phyloP scores from a whole-genome alignment of 2,329 filamentous ascomycete genomes.

The Exophiala dermatitidis region DNA sequence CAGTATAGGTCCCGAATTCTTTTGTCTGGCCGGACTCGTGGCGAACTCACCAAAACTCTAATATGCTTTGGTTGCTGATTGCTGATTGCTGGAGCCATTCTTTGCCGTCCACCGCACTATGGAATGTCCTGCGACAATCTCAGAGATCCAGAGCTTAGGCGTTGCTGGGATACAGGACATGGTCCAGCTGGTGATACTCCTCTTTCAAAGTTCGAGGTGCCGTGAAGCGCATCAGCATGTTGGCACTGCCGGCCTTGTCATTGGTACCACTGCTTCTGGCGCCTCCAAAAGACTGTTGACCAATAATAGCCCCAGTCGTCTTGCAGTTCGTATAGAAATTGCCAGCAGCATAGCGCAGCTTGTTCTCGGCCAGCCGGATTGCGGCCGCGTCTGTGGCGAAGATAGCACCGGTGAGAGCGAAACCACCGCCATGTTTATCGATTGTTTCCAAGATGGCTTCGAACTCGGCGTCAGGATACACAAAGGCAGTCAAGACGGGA shows the following conservation, averaged over 20 bases:
- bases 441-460: slow-evolving; percentile 51
- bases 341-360: slow-evolving; percentile 63
- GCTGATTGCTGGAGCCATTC: no score
- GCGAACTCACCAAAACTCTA: no score
- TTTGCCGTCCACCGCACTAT: no score
- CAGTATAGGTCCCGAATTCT: no score
- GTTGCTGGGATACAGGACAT: slow-evolving; percentile 25
- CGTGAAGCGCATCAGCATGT: slow-evolving; percentile 42
- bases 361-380: slow-evolving; percentile 62
- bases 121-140: no score
- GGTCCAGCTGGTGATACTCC: slow-evolving; percentile 36
- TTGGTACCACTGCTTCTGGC: slow-evolving; percentile 49
- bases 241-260: slow-evolving; percentile 50
- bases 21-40: no score
- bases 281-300: slow-evolving; percentile 52
- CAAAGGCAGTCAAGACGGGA: slow-evolving; percentile 60
- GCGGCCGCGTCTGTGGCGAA: slow-evolving; percentile 64
- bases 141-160: no score
- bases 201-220: slow-evolving; percentile 52
- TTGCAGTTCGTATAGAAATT: slow-evolving; percentile 88
- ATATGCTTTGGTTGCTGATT: no score
- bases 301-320: slow-evolving; percentile 51
- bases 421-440: slow-evolving; percentile 63
- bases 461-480: slow-evolving; percentile 59
- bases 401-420: slow-evolving; percentile 68